These are phyloP conservation scores for Brasilioporus rufonigricans DNA, from an alignment of 768 basidiomycete species.

Conservation along the genomic window DNA sequence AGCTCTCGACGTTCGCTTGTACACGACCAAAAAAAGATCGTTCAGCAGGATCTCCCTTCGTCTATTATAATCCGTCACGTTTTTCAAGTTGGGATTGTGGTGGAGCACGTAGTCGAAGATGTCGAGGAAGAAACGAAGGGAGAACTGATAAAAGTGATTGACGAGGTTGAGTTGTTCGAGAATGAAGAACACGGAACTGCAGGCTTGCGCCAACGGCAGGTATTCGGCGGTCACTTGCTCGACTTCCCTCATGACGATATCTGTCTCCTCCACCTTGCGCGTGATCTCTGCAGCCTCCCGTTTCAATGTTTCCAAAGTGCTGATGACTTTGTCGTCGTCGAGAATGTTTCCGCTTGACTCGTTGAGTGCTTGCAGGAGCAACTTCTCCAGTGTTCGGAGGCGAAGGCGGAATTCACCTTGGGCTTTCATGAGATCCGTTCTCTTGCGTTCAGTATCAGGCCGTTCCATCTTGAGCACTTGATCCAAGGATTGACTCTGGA, in stretches of 20 bases:
- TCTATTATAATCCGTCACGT: slow-evolving; percentile 65
- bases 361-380: slow-evolving; percentile 91
- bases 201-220: slow-evolving; percentile 90
- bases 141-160: slow-evolving; percentile 99
- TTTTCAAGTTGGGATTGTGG: slow-evolving; percentile 86
- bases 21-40: slow-evolving; percentile 88
- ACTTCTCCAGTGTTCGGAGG: slow-evolving; percentile 87
- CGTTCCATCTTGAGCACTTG: slow-evolving; percentile 97
- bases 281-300: slow-evolving; percentile 96
- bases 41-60: slow-evolving; percentile 80
- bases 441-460: slow-evolving; percentile 92
- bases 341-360: slow-evolving; percentile 96
- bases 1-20: slow-evolving; percentile 85
- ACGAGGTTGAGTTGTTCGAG: slow-evolving; percentile 91
- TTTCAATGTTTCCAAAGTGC: slow-evolving; percentile 93
- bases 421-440: slow-evolving; percentile 95
- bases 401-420: slow-evolving; percentile 97
- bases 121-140: slow-evolving; percentile 95
- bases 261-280: slow-evolving; percentile 94
- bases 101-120: slow-evolving; percentile 95
- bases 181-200: slow-evolving; percentile 96
- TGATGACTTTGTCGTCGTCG: slow-evolving; percentile 98
- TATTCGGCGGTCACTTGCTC: slow-evolving; percentile 96
- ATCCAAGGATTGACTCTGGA: slow-evolving; percentile 97
- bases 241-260: slow-evolving; percentile 92